These are phyloP conservation scores for Neurospora sp. DNA, from an alignment of 495 filamentous ascomycete species.

Conservation along the genomic window DNA sequence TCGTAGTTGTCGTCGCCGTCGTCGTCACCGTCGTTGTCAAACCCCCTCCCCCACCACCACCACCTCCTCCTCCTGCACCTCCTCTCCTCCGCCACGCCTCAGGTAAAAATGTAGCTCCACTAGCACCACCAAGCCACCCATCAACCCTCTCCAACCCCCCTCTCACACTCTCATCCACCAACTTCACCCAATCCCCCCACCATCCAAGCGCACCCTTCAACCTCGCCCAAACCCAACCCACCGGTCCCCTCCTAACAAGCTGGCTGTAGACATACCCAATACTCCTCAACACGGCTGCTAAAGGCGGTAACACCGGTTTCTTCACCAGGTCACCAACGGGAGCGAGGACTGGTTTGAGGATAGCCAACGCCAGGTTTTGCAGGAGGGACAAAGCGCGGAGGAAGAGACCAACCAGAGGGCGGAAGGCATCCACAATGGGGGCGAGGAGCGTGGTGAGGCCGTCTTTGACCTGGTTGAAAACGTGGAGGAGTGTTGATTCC, in stretches of 20 bases:
- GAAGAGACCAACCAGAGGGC: neutral
- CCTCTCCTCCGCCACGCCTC: neutral
- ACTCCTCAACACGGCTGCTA: neutral
- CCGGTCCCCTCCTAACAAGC: neutral
- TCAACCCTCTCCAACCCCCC: neutral
- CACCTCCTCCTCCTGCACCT: neutral
- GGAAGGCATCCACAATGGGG: neutral
- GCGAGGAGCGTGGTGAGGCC: neutral
- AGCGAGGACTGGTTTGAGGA: neutral
- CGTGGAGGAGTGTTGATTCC: neutral
- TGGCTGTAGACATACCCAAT: neutral
- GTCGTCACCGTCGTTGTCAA: neutral
- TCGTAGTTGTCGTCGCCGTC: too few species aligned
- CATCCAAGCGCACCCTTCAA: neutral
- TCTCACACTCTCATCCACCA: neutral
- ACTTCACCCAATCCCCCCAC: neutral
- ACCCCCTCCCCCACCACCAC: neutral
- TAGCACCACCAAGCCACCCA: neutral
- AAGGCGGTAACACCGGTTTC: neutral
- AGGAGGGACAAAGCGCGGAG: neutral
- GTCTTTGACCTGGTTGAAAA: neutral
- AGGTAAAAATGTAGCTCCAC: neutral
- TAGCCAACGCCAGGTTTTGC: neutral
- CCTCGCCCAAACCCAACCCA: neutral
- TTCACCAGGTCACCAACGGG: neutral